Evolutionary conservation across 2,329 filamentous ascomycete species (phyloP).

Genomic region (Metarhizium robertsii): DNA sequence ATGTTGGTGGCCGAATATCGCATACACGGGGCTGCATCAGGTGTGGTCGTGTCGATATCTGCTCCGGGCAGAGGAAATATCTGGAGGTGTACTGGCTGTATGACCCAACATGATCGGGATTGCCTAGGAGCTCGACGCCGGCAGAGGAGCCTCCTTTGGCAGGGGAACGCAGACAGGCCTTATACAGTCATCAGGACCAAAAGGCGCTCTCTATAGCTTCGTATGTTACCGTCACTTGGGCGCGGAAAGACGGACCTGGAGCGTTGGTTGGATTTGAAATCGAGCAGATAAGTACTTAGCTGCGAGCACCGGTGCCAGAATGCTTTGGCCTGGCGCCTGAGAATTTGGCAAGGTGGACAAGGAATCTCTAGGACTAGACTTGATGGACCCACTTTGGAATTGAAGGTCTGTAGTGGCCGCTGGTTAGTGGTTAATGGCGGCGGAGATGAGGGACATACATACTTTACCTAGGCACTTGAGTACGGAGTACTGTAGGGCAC

Average conservation of each 20-base stretch:
- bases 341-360: neutral
- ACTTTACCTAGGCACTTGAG: no score
- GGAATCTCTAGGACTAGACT: neutral
- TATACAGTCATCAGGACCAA: constrained; percentile 2
- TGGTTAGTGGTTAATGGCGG: neutral
- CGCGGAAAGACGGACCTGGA: neutral
- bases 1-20: neutral
- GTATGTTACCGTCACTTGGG: neutral
- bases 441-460: neutral
- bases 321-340: neutral
- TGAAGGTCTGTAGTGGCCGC: no score
- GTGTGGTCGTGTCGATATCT: constrained; percentile 18
- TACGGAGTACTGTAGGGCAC: neutral
- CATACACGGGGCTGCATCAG: constrained; percentile 7
- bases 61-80: constrained; percentile 26
- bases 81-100: constrained; percentile 23
- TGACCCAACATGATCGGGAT: constrained; percentile 33
- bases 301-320: neutral
- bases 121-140: constrained; percentile 19
- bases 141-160: constrained; percentile 6
- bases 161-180: neutral
- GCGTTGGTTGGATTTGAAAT: neutral
- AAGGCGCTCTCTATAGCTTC: neutral
- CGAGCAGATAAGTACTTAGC: neutral
- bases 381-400: neutral